Base-by-base conservation (phyloP, 352 stramenopile species). In the Phytophthora quininea region DNA sequence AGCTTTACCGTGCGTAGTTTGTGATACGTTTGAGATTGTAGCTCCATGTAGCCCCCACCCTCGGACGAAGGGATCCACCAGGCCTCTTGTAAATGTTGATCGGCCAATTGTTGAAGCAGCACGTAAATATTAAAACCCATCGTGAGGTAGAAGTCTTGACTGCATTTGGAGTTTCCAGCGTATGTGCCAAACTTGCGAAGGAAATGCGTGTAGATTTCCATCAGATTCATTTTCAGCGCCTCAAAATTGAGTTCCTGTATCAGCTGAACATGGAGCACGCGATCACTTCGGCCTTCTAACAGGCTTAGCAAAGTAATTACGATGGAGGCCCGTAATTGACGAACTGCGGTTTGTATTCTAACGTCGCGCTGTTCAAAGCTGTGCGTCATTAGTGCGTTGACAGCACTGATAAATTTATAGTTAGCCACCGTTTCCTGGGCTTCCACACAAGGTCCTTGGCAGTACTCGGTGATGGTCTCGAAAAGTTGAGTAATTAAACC, bases 81-180 rank as follows among this genome's bases (percentile, higher is more conserved):
- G 2, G 77, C 69, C 29, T 77, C 51, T 7, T 78, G 58, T 1
- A 77, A 65, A 40, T 87, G 73, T 19, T 67, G 66, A 32, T 91
- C 82, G 7, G 79, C 80, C 14, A 93, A 59, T 30, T 87, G 79
- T 64, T 89, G 83, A 32, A 93, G 75, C 15, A 93, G 54, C 24
- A 93, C 86, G 52, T 89, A 90, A 29, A 93, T 84, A 56, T 93
- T 92, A 55, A 93, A 92, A 1, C 85, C 85, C 80, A 91, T 91
- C 2, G 71, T 76, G 19, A 93, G 56, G 32, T 87, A 90, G 4
- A 80, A 87, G 49, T 93, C 83, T 15, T 84, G 54, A 51, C 78
- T 89, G 68, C 85, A 93, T 9, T 69, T 59, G 8, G 74, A 59
- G 53, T 92, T 90, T 1, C 83, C 83, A 32, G 79, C 74, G 53